phyloP scores from a whole-genome alignment of 768 basidiomycete genomes.

The Lentinula detonsa region DNA sequence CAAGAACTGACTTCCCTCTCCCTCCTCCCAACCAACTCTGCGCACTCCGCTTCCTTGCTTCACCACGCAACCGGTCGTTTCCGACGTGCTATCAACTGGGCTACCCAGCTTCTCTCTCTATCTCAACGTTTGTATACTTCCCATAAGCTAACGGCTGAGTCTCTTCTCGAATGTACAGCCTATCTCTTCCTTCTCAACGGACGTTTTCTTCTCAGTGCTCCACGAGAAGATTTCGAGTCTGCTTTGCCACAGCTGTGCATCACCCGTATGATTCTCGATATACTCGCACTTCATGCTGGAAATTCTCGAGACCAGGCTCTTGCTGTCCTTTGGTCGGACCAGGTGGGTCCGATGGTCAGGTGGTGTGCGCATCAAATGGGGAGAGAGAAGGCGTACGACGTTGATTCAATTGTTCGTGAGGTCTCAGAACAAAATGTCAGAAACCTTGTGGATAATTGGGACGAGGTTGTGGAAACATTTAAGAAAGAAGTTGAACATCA shows the following conservation, averaged over 20 bases:
- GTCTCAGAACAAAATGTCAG: constrained; percentile 50
- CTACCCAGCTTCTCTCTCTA: constrained; percentile 69
- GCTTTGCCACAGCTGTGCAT: constrained; percentile 72
- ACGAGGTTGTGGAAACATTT: constrained; percentile 45
- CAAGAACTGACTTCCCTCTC: constrained; percentile 64
- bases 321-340: constrained; percentile 77
- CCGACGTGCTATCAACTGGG: constrained; percentile 74
- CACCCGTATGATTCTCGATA: constrained; percentile 67
- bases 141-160: constrained; percentile 47
- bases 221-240: constrained; percentile 71
- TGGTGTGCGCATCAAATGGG: constrained; percentile 91
- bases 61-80: constrained; percentile 77
- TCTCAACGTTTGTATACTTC: constrained; percentile 57
- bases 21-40: constrained; percentile 43
- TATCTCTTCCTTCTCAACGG: constrained; percentile 82
- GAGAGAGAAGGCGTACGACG: constrained; percentile 70
- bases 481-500: constrained; percentile 39
- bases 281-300: constrained; percentile 53
- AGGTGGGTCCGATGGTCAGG: constrained; percentile 85
- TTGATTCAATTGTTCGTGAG: constrained; percentile 68
- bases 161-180: constrained; percentile 62
- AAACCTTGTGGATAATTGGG: constrained; percentile 60
- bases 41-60: constrained; percentile 50
- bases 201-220: constrained; percentile 58
- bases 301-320: constrained; percentile 86